These are phyloP conservation scores for Sequoiadendron giganteum DNA, from an alignment of 75 land plant species.

Conservation along the genomic window DNA sequence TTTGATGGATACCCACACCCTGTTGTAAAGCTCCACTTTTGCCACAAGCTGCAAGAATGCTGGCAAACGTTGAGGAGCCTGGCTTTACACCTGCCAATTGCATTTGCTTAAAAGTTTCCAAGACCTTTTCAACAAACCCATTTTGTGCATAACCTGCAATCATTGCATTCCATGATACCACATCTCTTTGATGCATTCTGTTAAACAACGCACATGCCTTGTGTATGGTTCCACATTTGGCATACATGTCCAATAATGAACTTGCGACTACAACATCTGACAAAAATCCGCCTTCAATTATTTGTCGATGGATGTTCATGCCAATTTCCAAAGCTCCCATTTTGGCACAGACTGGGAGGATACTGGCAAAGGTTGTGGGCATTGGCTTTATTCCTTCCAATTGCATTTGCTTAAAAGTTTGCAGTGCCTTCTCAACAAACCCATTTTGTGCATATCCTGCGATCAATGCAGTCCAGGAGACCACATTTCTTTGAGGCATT, in stretches of 20 bases:
- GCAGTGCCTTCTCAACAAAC: not conserved
- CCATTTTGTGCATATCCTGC: not conserved
- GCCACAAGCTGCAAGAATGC: not conserved
- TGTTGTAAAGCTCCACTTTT: not conserved
- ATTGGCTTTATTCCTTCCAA: constrained; percentile 29
- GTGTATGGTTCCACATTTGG: not conserved
- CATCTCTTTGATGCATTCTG: no score
- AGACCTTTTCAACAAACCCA: no score
- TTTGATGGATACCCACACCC: not conserved
- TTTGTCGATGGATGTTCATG: not conserved
- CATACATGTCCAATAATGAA: not conserved
- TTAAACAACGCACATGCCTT: not conserved
- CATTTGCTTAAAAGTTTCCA: no score
- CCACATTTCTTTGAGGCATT: not conserved
- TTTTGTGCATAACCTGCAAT: no score
- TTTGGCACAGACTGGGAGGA: not conserved
- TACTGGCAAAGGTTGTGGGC: constrained; percentile 19
- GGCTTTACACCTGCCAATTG: no score
- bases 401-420: constrained; percentile 10
- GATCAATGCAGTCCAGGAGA: not conserved
- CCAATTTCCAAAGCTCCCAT: not conserved
- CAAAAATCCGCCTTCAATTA: not conserved
- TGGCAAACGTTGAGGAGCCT: no score
- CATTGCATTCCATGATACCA: no score
- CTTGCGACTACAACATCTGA: not conserved